Conservation (phyloP, 2,329 filamentous ascomycete genomes). For the Tolypocladium paradoxum region DNA sequence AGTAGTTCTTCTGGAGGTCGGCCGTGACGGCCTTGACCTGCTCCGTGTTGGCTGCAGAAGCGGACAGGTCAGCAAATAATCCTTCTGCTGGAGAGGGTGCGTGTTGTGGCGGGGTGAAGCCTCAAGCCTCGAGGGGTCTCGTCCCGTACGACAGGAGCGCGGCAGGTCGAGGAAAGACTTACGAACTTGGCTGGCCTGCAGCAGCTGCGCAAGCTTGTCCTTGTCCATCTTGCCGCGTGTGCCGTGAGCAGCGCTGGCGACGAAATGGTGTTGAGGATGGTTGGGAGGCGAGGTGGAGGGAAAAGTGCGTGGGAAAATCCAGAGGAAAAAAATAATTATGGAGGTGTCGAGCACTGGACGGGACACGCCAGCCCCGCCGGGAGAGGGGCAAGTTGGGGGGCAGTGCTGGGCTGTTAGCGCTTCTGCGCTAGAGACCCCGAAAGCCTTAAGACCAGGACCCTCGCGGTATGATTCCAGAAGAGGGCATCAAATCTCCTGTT, state of each 20-base stretch:
- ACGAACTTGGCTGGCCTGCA: conserved; percentile 83
- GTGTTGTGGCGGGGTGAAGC: background rate
- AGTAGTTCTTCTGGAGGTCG: conserved; percentile 87
- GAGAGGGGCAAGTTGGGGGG: background rate
- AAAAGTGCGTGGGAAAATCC: background rate
- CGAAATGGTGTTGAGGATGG: background rate
- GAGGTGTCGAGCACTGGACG: background rate
- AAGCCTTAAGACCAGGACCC: background rate
- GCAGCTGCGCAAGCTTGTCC: conserved; percentile 73
- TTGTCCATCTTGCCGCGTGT: conserved; percentile 28
- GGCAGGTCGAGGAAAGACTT: conserved; percentile 29
- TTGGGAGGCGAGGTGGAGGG: background rate
- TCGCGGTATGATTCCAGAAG: background rate
- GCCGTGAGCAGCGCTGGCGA: background rate
- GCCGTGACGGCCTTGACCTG: conserved; percentile 84
- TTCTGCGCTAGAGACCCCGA: background rate
- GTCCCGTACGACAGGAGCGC: background rate
- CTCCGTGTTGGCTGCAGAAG: conserved; percentile 64
- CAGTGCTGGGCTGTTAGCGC: background rate
- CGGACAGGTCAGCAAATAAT: conserved; percentile 3
- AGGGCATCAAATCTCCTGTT: background rate
- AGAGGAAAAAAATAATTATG: background rate
- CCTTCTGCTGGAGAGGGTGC: background rate
- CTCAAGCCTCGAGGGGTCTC: background rate
- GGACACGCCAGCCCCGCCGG: background rate